Conservation (phyloP, 352 stramenopile species). For the Bremia lactucae region DNA sequence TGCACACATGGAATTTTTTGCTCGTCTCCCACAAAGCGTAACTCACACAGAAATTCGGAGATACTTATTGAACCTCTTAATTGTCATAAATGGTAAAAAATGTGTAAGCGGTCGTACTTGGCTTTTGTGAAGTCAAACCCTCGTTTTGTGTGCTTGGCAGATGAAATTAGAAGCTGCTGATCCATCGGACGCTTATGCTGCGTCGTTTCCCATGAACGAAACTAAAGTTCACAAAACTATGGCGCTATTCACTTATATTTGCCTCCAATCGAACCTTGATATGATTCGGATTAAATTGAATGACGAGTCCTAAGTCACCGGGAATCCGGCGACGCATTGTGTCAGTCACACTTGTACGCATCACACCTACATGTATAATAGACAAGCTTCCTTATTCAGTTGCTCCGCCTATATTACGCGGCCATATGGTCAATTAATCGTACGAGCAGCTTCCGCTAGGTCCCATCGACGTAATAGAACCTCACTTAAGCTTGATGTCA, state of each 20-base stretch:
- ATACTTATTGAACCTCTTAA: slow-evolving; percentile 10
- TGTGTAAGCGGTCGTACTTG: slow-evolving; percentile 19
- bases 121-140: slow-evolving; percentile 59
- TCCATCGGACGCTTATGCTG: slow-evolving; percentile 41
- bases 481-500: slow-evolving; percentile 6
- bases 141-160: background rate
- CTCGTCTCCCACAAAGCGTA: slow-evolving; percentile 14
- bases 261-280: no score
- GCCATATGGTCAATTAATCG: no score
- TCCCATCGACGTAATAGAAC: slow-evolving; percentile 18
- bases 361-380: slow-evolving; percentile 13
- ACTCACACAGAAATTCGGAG: slow-evolving; percentile 34
- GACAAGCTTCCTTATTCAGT: background rate
- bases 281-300: slow-evolving; percentile 38
- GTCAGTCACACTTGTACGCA: slow-evolving; percentile 28
- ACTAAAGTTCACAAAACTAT: background rate
- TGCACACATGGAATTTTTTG: slow-evolving; percentile 9
- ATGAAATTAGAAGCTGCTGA: slow-evolving; percentile 9
- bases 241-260: background rate
- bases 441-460: slow-evolving; percentile 8
- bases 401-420: background rate
- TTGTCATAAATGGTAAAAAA: background rate
- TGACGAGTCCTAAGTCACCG: slow-evolving; percentile 23
- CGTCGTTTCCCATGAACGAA: background rate
- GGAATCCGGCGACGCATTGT: slow-evolving; percentile 24